A percentile compares a stretch with the other conserved stretches of the same genome.
These are phyloP conservation scores for Phytophthora melonis DNA, from an alignment of 352 stramenopile genomes.

Conservation along the genomic window DNA sequence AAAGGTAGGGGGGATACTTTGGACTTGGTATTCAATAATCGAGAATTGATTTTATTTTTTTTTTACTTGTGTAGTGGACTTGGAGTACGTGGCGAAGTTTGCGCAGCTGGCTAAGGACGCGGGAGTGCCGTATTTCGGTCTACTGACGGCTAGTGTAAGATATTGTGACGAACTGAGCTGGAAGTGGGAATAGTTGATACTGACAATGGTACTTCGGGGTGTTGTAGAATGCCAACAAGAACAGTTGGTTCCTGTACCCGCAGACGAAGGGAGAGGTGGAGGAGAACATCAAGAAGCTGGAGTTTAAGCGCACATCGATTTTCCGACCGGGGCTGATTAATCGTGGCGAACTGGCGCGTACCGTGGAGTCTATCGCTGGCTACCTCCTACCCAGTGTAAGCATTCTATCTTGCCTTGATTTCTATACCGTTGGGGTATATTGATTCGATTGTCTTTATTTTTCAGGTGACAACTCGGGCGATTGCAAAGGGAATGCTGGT, in stretches of 20 bases:
- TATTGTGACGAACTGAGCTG: not conserved
- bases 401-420: not conserved
- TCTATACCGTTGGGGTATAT: not conserved
- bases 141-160: slow-evolving; percentile 65
- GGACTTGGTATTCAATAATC: not conserved
- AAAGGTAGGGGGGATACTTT: slow-evolving; percentile 43
- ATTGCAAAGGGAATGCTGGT: slow-evolving; percentile 70
- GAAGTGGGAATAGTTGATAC: not conserved
- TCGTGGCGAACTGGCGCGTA: slow-evolving; percentile 58
- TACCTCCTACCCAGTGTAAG: slow-evolving; percentile 61
- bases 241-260: slow-evolving; percentile 81
- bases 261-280: slow-evolving; percentile 78
- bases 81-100: slow-evolving; percentile 69
- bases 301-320: slow-evolving; percentile 65
- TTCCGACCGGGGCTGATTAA: slow-evolving; percentile 70
- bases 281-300: slow-evolving; percentile 58
- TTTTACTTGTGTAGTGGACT: slow-evolving; percentile 55
- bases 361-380: slow-evolving; percentile 52
- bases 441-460: not conserved
- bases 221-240: slow-evolving; percentile 60
- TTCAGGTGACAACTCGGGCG: slow-evolving; percentile 56
- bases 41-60: slow-evolving; percentile 8
- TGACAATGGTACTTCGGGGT: not conserved
- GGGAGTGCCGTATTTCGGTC: slow-evolving; percentile 64
- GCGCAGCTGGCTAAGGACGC: slow-evolving; percentile 52